These are phyloP conservation scores for Ceratobasidium sp. DNA, from an alignment of 1,284 basidiomycete species.

Conservation along the genomic window DNA sequence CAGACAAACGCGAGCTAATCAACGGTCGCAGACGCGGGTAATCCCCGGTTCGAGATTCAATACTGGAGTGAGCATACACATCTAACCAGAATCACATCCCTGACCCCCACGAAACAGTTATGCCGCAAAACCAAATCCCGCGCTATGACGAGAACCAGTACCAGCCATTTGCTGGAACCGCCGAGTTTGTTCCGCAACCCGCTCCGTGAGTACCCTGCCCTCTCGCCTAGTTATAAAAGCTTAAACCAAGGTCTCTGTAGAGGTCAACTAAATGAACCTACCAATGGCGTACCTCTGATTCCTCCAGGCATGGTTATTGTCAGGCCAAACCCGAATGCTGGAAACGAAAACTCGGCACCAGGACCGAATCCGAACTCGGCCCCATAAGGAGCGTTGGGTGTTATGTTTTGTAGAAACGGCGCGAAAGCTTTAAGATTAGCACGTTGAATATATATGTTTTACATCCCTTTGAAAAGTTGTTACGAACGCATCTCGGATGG, in stretches of 20 bases:
- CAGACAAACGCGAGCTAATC: not conserved
- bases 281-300: not conserved
- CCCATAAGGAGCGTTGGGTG: not conserved
- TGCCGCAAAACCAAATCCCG: not conserved
- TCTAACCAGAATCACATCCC: not conserved
- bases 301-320: not conserved
- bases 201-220: not conserved
- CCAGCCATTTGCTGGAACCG: not conserved
- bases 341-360: conserved; percentile 2
- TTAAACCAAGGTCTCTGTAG: not conserved
- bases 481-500: too few species aligned
- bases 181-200: not conserved
- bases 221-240: not conserved
- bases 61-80: not conserved
- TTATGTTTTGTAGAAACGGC: not conserved
- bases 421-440: not conserved
- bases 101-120: not conserved
- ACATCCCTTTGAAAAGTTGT: not conserved
- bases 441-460: not conserved
- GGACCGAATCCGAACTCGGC: not conserved
- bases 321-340: not conserved
- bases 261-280: not conserved
- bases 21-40: not conserved
- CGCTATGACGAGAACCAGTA: not conserved
- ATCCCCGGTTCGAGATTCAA: not conserved